These are phyloP conservation scores for Backusella macrospora DNA, from an alignment of 192 early-diverging fungal genomes.

Conservation along the genomic window DNA sequence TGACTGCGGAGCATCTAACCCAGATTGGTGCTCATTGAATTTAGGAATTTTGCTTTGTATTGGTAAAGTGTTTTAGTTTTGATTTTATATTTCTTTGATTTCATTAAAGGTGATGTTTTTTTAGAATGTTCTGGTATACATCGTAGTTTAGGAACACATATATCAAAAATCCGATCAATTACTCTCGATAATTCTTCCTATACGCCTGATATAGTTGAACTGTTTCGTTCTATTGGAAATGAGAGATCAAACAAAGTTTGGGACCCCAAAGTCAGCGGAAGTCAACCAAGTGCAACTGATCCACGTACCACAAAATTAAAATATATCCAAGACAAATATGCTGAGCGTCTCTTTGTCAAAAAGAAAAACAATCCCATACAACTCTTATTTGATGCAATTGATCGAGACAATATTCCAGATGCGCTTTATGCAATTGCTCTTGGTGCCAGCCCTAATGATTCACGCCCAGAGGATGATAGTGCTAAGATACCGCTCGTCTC, in stretches of 20 bases:
- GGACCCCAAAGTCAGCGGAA: conserved; percentile 45
- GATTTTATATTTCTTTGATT: background rate
- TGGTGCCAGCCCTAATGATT: conserved; percentile 48
- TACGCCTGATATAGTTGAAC: conserved; percentile 63
- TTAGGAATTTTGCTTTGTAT: conserved; percentile 72
- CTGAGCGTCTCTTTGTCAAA: conserved; percentile 53
- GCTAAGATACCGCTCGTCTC: background rate
- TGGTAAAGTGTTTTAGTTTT: conserved; percentile 44
- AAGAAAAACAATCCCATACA: background rate
- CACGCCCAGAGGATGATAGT: conserved; percentile 27
- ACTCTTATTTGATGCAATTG: conserved; percentile 33
- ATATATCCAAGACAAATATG: conserved; percentile 65
- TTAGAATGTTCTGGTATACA: conserved; percentile 80
- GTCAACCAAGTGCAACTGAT: conserved; percentile 45
- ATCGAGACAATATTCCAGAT: conserved; percentile 42
- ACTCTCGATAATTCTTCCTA: conserved; percentile 68
- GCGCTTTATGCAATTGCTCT: conserved; percentile 49
- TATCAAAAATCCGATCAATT: conserved; percentile 72
- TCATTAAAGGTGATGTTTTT: background rate
- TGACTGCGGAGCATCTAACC: conserved; percentile 66
- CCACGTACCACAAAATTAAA: conserved; percentile 54
- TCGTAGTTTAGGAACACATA: conserved; percentile 74
- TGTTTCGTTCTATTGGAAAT: conserved; percentile 64
- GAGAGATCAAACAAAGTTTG: conserved; percentile 63
- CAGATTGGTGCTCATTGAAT: conserved; percentile 77